Evolutionary conservation across 345 rosid species (phyloP).

Genomic region (Rhodamnia argentea): DNA sequence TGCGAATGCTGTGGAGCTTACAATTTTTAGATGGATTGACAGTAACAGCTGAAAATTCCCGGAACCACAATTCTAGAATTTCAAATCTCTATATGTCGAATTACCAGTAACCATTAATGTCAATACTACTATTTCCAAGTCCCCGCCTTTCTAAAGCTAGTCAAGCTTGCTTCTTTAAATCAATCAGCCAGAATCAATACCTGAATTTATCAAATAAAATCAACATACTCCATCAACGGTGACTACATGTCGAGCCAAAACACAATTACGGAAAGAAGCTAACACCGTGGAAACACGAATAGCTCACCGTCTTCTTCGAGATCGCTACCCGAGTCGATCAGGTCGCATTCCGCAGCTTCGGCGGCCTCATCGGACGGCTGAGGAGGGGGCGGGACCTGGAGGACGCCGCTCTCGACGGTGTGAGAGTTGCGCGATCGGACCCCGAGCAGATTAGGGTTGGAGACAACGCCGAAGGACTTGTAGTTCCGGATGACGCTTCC

Average conservation of each 20-base stretch:
- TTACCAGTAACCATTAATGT: not conserved
- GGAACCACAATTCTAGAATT: not conserved
- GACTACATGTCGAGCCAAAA: not conserved
- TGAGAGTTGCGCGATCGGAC: constrained; percentile 65
- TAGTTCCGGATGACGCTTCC: constrained; percentile 80
- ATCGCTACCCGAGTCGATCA: constrained; percentile 71
- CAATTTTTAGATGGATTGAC: not conserved
- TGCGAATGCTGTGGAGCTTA: not conserved
- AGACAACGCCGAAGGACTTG: constrained; percentile 79
- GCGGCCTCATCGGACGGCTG: constrained; percentile 9
- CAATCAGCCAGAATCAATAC: not conserved
- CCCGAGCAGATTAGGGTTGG: constrained; percentile 81
- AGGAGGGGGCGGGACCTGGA: constrained; percentile 51
- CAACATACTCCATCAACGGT: not conserved
- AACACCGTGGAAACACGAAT: not conserved
- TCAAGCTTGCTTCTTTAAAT: not conserved
- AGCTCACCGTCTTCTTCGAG: constrained; percentile 82
- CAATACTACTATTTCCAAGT: not conserved
- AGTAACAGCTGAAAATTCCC: not conserved
- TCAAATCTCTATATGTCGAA: not conserved
- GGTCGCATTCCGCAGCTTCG: constrained; percentile 35
- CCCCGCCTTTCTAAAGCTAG: not conserved
- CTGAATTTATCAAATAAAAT: not conserved
- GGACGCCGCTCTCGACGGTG: constrained; percentile 51
- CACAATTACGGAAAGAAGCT: not conserved